Base-by-base conservation (phyloP, 495 filamentous ascomycete species). In the Penicillium simplicissimum region DNA sequence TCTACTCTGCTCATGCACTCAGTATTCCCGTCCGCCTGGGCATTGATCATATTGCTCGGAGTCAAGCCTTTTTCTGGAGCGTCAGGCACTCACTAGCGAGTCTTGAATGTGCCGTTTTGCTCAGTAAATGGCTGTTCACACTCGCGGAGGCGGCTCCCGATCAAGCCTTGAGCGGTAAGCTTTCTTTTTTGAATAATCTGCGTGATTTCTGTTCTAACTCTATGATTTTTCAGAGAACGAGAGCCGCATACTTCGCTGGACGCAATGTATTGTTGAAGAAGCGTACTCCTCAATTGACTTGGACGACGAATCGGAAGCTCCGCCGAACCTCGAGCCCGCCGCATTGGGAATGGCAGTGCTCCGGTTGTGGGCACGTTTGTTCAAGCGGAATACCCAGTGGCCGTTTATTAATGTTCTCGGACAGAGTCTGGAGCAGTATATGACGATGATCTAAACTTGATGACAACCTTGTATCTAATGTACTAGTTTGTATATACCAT, bases 1-100 rank as follows among this genome's bases (percentile, higher is more conserved):
- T 78, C 13, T 76, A 78, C 43, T 66, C 76, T 5, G 73, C 73
- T 52, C 70, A 79, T 49, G 74, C 74, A 6, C 65, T 79, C n/a
- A 75, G 74, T 23, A 75, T 79, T 9, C 76, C 76, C 5, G 75
- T 79, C 1, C 67, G 74, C 7, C 51, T 79, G 13, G 76, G 76
- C 0, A 73, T 83, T 9, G 71, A 77, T 21, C 75, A 77, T 21
- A 77, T 82, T 51, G 80, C 79, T 8, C 74, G 68, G 37, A 79
- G 73, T 15, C 76, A 81, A 57, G 77, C 77, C 4, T 78, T 81
- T 35, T 78, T 80, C 48, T 83, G 80, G 81, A 78, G 76, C 43
- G 76, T 81, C 11, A 74, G 77, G 21, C 79, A 83, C 62, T 80
- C 79, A 0, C 68, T 82, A 15, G 78, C 75, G 8, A 79, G 76